These are phyloP conservation scores for Endotrypanum monterogeii DNA, from an alignment of 208 protist species.

Conservation along the genomic window DNA sequence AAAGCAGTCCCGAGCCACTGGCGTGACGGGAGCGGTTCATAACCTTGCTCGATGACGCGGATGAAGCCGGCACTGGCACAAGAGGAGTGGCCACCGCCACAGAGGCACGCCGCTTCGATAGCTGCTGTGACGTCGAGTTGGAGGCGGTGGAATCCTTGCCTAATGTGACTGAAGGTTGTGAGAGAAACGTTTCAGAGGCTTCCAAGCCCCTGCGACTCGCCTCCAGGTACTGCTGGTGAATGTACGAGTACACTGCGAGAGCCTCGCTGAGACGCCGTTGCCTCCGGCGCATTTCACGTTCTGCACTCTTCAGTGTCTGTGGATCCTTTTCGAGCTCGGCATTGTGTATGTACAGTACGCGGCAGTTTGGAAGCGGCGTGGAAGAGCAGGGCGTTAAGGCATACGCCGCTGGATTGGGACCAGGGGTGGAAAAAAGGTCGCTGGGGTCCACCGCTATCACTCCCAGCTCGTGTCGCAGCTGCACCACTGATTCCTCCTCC, in stretches of 20 bases:
- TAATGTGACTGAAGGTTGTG: neutral
- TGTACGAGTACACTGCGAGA: slow-evolving; percentile 9
- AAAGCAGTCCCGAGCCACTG: slow-evolving; percentile 2
- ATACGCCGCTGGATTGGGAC: neutral
- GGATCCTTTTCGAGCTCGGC: slow-evolving; percentile 14
- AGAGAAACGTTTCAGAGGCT: neutral
- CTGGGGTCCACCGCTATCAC: slow-evolving; percentile 6
- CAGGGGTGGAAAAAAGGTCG: neutral
- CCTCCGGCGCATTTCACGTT: slow-evolving; percentile 20
- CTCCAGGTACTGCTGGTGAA: slow-evolving; percentile 24
- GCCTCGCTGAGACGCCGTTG: slow-evolving; percentile 24
- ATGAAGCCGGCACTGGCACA: neutral
- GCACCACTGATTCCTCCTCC: slow-evolving; percentile 8
- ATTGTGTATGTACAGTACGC: slow-evolving; percentile 24
- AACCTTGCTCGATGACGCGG: slow-evolving; percentile 5
- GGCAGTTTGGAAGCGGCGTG: slow-evolving; percentile 16
- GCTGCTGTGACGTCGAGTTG: neutral
- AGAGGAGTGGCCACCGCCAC: neutral
- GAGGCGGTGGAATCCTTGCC: neutral
- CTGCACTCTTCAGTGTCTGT: slow-evolving; percentile 11
- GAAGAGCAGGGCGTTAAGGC: neutral
- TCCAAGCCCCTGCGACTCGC: slow-evolving; percentile 1
- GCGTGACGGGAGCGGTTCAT: slow-evolving; percentile 13
- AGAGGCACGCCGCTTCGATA: neutral
- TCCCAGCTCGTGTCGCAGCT: slow-evolving; percentile 7